phyloP scores from a whole-genome alignment of 2,329 filamentous ascomycete species.

The Calcarisporium arbuscula region DNA sequence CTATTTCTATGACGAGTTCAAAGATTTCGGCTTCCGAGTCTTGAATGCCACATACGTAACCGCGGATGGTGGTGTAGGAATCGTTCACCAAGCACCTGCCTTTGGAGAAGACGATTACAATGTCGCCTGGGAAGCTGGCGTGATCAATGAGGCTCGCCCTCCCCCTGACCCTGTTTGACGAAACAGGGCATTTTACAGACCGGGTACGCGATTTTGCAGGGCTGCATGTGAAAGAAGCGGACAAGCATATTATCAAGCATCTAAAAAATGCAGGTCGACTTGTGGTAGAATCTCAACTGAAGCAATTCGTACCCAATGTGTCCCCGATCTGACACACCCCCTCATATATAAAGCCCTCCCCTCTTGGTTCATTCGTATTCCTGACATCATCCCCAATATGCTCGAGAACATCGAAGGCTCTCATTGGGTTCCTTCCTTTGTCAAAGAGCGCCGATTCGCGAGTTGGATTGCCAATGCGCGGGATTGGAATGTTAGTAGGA shows the following conservation, averaged over 20 bases:
- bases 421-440: slow-evolving; percentile 85
- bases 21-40: slow-evolving; percentile 75
- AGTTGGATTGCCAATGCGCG: slow-evolving; percentile 88
- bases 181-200: slow-evolving; percentile 70
- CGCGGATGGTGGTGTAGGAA: slow-evolving; percentile 82
- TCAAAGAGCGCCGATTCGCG: slow-evolving; percentile 86
- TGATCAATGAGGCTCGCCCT: slow-evolving; percentile 68
- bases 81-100: slow-evolving; percentile 89
- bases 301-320: slow-evolving; percentile 92
- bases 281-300: slow-evolving; percentile 79
- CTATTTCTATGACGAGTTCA: slow-evolving; percentile 86
- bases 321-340: slow-evolving; percentile 88
- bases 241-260: slow-evolving; percentile 88
- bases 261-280: slow-evolving; percentile 71
- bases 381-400: slow-evolving; percentile 78
- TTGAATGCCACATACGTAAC: slow-evolving; percentile 82
- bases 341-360: slow-evolving; percentile 89
- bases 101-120: slow-evolving; percentile 97
- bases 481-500: slow-evolving; percentile 93
- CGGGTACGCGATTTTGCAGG: slow-evolving; percentile 77
- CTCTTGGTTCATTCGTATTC: slow-evolving; percentile 91
- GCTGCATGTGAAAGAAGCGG: slow-evolving; percentile 84
- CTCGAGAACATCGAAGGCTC: slow-evolving; percentile 83
- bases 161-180: slow-evolving; percentile 92
- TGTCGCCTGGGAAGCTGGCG: slow-evolving; percentile 66